Percentiles rank a stretch among this genome's conserved stretches.
Conservation (phyloP, 768 basidiomycete genomes). For the Tricholoma flavovirens region DNA sequence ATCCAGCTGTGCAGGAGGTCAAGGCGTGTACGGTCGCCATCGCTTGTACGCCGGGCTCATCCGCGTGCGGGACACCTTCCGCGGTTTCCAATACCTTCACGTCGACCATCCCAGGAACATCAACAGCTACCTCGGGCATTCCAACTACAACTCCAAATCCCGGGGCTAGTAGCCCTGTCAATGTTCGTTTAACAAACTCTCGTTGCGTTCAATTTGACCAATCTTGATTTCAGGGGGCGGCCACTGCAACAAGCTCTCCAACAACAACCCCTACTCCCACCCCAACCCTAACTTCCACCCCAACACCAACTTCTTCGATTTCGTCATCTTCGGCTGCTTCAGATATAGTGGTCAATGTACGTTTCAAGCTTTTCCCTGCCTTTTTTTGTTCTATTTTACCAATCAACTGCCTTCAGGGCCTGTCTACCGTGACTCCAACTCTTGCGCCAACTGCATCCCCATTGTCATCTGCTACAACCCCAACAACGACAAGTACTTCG, state of each 20-base stretch:
- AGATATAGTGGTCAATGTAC: constrained; percentile 11
- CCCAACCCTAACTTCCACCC: neutral
- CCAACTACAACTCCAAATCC: constrained; percentile 3
- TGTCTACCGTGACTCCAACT: constrained; percentile 14
- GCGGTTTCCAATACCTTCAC: constrained; percentile 8
- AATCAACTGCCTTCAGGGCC: constrained; percentile 6
- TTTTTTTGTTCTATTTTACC: neutral
- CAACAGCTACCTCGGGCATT: constrained; percentile 13
- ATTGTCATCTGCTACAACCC: constrained; percentile 13
- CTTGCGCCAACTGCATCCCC: constrained; percentile 9
- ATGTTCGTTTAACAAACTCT: neutral
- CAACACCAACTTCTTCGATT: neutral
- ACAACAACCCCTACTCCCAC: constrained; percentile 3
- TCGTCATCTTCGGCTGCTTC: constrained; percentile 7
- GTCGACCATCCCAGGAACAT: neutral
- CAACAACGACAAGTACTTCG: constrained; percentile 3
- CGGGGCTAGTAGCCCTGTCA: neutral
- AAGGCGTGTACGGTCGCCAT: constrained; percentile 43
- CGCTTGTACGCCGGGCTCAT: constrained; percentile 19
- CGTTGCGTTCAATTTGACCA: neutral
- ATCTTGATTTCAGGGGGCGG: neutral
- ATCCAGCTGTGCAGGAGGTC: constrained; percentile 47
- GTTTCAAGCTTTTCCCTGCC: neutral
- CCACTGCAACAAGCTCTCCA: neutral
- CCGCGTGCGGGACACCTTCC: constrained; percentile 7